Evolutionary conservation across 495 filamentous ascomycete species (phyloP), one percentile per base, ranked within the genome.

Genomic region (Darksidea phi): DNA sequence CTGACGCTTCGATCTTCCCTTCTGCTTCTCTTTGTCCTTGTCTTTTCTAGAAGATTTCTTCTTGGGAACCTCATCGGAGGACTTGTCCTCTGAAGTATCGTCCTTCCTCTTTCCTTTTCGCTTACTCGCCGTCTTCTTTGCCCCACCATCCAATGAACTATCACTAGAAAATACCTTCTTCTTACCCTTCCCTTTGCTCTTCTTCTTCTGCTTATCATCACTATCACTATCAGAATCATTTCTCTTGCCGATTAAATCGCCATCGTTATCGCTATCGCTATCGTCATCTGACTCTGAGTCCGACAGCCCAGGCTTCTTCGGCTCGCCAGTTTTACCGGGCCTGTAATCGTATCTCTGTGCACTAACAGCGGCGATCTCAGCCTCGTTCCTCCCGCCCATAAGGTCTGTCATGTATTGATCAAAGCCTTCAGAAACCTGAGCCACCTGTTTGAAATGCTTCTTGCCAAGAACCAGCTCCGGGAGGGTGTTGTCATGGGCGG

Each of bases 391-490:
- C 36, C 36, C 36, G 15, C 36, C 36, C 36, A 38, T 38, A 15
- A 38, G 36, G 15, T 38, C 45, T 48, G 15, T 48, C 15, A 48
- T n/a, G 21, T 48, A 48, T 17, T 48, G 15, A 17, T 48, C 45
- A 48, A 48, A 48, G 10, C 21, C 15, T 18, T n/a, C 45, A 7
- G 45, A 48, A 8, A 23, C 21, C 45, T 48, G 15, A 8, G 45
- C 45, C 8, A 48, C 21, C 17, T 48, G 45, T 48, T 48, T 48
- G 45, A 48, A 48, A 48, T 48, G 45, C 15, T 48, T 23, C 21
- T 17, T 23, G 15, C 21, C 21, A 8, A 48, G 45, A 7, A 23
- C 21, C 8, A 23, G 45, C 15, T 23, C n/a, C 8, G 21, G 45
- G 45, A 23, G 15, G 7, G 21, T 48, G 7, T n/a, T 48, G 45